Evolutionary conservation across 352 stramenopile species (phyloP).

Genomic region (Globisporangium heterothallicum): DNA sequence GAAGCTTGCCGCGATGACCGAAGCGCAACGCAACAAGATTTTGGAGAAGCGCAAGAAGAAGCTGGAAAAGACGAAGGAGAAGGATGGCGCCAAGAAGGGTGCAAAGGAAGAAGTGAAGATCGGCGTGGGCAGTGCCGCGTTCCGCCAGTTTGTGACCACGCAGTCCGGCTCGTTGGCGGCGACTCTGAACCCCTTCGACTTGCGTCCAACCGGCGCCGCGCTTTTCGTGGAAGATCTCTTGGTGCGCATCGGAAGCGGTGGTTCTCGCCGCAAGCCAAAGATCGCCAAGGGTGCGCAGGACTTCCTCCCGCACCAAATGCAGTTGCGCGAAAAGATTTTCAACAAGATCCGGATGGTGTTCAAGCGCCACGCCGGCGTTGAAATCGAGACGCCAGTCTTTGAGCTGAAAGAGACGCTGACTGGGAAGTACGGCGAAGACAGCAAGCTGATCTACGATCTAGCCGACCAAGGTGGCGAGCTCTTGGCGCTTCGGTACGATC

Average conservation of each 20-base stretch:
- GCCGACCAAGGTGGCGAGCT: constrained; percentile 97
- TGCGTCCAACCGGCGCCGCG: constrained; percentile 36
- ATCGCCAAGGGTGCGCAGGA: constrained; percentile 93
- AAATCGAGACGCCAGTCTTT: constrained; percentile 98
- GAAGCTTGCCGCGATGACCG: constrained; percentile 71
- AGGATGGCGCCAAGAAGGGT: constrained; percentile 64
- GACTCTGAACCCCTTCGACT: constrained; percentile 51
- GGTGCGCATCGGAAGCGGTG: constrained; percentile 56
- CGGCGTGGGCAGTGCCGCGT: constrained; percentile 52
- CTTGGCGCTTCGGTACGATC: constrained; percentile 93
- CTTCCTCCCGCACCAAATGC: constrained; percentile 96
- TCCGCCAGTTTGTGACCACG: constrained; percentile 43
- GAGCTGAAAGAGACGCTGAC: constrained; percentile 98
- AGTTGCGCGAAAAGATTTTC: constrained; percentile 95
- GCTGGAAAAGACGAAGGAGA: constrained; percentile 78
- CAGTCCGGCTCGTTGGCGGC: constrained; percentile 11
- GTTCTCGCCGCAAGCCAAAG: constrained; percentile 78
- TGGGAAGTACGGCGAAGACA: constrained; percentile 99
- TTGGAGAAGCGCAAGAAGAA: constrained; percentile 83
- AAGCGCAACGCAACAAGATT: constrained; percentile 70
- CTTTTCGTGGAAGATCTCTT: constrained; percentile 64
- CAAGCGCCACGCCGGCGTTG: constrained; percentile 96
- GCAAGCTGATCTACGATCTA: constrained; percentile 99
- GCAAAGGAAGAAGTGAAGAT: constrained; percentile 64
- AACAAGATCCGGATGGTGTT: constrained; percentile 97